Evolutionary conservation across 805 yeast species (phyloP), one percentile per base, ranked within the genome.

Genomic region (Debaryomyces prosopidis): DNA sequence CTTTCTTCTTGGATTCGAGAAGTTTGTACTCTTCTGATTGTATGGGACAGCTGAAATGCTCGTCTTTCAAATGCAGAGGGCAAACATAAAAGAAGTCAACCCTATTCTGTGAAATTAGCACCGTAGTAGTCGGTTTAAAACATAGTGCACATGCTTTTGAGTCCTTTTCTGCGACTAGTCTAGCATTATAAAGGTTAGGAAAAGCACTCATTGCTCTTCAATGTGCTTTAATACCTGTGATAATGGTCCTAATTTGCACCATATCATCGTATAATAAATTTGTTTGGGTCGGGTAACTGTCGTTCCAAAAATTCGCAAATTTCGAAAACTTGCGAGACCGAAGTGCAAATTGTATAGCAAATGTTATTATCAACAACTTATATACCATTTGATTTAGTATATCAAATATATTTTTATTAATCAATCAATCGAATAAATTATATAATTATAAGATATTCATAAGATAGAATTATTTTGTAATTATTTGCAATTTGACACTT

Each of bases 11-110:
- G n/a, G 15, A 10, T 11, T 38, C 41, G 28, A 70, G 51, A 43
- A 51, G 55, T 36, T 53, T 39, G 55, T 69, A 76, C 7, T 63
- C 69, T 4, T 70, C 66, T 10, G 68, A 62, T 37, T 69, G 68
- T 2, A 63, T 43, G 0, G 70, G 62, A 2, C 55, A 55, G 12
- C 82, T 81, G 55, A 80, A 81, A 12, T 68, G 62, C 10, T 55
- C 61, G 54, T 81, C 85, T 19, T 55, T 55, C 39, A 80, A 58
- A 58, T 81, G 85, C 3, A 62, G 42, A 5, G 62, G 62, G 57
- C 85, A 81, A 3, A 75, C 63, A 53, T 79, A 80, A 54, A 81
- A 77, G 66, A 78, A 80, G 55, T 80, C 85, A 3, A 57, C 63
- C 36, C 73, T 74, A 45, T 69, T 73, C 20, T 68, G 66, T 2